Evolutionary conservation across 768 basidiomycete species (phyloP).

Genomic region (Termitomyces heimii): DNA sequence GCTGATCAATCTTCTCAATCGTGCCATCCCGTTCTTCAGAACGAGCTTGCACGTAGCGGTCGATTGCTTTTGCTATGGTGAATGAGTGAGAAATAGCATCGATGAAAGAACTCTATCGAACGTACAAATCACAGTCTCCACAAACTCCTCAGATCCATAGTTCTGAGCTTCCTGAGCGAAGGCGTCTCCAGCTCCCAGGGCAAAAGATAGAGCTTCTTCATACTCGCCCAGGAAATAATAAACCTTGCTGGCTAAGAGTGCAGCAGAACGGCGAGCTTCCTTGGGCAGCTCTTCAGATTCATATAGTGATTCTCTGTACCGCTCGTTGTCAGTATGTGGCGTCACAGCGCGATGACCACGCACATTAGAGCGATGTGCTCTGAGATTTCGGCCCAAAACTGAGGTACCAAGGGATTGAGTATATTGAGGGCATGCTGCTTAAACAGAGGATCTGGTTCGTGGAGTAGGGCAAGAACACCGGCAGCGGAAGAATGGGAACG

Average conservation of each 20-base stretch:
- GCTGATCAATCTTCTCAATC: constrained; percentile 66
- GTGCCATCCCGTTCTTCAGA: constrained; percentile 46
- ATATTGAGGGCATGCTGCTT: constrained; percentile 88
- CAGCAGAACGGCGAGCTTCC: constrained; percentile 75
- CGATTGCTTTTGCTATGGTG: constrained; percentile 84
- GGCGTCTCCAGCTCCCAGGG: constrained; percentile 82
- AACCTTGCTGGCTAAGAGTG: constrained; percentile 93
- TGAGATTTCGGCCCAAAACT: constrained; percentile 99
- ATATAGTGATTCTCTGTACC: constrained; percentile 77
- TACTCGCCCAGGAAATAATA: constrained; percentile 96
- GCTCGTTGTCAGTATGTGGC: constrained; percentile 1
- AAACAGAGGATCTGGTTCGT: constrained; percentile 82
- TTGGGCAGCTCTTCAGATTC: constrained; percentile 75
- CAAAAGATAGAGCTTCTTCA: constrained; percentile 93
- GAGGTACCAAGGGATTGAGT: constrained; percentile 78
- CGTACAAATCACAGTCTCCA: constrained; percentile 93
- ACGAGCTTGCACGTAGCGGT: constrained; percentile 79
- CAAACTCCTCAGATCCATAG: constrained; percentile 74
- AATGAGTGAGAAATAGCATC: not conserved
- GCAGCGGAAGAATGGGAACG: constrained; percentile 78
- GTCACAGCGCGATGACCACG: constrained; percentile 24
- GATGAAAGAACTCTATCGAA: constrained; percentile 14
- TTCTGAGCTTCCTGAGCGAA: constrained; percentile 72
- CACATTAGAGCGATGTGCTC: constrained; percentile 89
- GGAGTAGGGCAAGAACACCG: constrained; percentile 86